Evolutionary conservation across 2,329 filamentous ascomycete genomes (phyloP).

Genomic region (Colletotrichum sp.): DNA sequence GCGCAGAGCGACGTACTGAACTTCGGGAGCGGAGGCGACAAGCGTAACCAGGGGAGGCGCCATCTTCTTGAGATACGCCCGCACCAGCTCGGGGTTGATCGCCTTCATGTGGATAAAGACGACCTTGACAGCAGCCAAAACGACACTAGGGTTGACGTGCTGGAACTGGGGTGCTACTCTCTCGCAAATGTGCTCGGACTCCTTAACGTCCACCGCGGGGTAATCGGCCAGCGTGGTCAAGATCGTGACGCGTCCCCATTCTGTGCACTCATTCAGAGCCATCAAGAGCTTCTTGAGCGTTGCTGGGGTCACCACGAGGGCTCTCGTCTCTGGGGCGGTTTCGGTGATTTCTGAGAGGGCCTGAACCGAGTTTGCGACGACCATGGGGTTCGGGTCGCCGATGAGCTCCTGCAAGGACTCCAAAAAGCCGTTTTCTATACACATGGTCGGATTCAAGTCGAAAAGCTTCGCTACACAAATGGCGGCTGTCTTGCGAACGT

Average conservation of each 20-base stretch:
- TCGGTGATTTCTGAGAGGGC: slow-evolving; percentile 92
- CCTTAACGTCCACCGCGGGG: slow-evolving; percentile 84
- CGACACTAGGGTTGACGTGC: slow-evolving; percentile 96
- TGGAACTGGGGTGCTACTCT: slow-evolving; percentile 96
- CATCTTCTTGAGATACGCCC: slow-evolving; percentile 97
- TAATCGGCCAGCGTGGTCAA: slow-evolving; percentile 90
- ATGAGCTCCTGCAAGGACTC: slow-evolving; percentile 95
- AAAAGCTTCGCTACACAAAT: slow-evolving; percentile 98
- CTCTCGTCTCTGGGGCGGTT: slow-evolving; percentile 87
- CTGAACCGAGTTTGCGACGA: slow-evolving; percentile 96
- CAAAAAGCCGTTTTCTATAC: slow-evolving; percentile 95
- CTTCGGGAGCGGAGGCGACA: slow-evolving; percentile 93
- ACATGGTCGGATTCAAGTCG: slow-evolving; percentile 90
- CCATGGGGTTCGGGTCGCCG: slow-evolving; percentile 97
- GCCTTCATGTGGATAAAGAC: slow-evolving; percentile 96
- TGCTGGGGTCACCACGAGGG: slow-evolving; percentile 79
- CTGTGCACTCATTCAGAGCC: slow-evolving; percentile 96
- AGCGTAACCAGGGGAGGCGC: slow-evolving; percentile 92
- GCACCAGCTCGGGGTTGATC: slow-evolving; percentile 77
- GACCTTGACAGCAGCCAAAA: slow-evolving; percentile 95
- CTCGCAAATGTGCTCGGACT: slow-evolving; percentile 98
- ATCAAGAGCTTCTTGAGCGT: slow-evolving; percentile 95
- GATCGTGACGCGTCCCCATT: slow-evolving; percentile 97
- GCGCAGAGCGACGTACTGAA: slow-evolving; percentile 94
- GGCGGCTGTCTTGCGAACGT: slow-evolving; percentile 96